phyloP scores from a whole-genome alignment of 352 stramenopile genomes.

The Phytophthora vignae region DNA sequence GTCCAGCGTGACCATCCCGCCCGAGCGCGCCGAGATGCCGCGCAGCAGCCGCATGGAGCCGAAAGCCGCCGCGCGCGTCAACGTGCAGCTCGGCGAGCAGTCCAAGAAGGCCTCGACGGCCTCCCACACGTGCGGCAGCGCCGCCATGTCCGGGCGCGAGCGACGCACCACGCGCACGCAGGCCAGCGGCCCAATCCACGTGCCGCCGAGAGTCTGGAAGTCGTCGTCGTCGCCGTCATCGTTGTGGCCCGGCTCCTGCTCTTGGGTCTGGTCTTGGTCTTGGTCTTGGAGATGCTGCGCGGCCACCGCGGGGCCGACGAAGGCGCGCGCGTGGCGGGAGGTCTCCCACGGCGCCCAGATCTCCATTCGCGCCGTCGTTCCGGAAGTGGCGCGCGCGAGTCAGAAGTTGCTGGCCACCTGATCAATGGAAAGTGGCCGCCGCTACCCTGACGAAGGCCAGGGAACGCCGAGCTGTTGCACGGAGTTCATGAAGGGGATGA shows the following conservation, averaged over 20 bases:
- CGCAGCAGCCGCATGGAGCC: conserved; percentile 33
- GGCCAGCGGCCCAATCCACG: conserved; percentile 27
- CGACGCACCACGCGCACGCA: conserved; percentile 32
- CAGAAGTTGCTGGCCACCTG: conserved; percentile 2
- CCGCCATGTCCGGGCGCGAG: conserved; percentile 23
- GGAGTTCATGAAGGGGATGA: not conserved
- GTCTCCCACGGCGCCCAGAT: conserved; percentile 38
- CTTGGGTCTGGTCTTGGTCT: not conserved
- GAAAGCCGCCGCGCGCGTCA: conserved; percentile 31
- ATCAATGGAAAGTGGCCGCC: not conserved
- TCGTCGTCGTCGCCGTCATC: not conserved
- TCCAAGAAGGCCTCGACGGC: conserved; percentile 33
- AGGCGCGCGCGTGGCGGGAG: conserved; percentile 15
- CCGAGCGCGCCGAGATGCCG: conserved; percentile 26
- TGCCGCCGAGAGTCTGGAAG: not conserved
- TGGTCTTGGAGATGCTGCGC: not conserved
- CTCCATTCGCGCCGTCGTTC: conserved; percentile 25
- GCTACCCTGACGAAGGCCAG: not conserved
- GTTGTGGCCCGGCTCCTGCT: not conserved
- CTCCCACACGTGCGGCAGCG: conserved; percentile 36
- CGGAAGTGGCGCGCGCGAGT: not conserved
- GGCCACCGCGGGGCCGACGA: conserved; percentile 4
- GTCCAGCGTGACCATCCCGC: conserved; percentile 21
- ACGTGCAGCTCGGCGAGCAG: conserved; percentile 33
- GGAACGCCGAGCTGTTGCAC: not conserved